Conservation (phyloP, 2,329 filamentous ascomycete species). For the Rhynchosporium secalis region DNA sequence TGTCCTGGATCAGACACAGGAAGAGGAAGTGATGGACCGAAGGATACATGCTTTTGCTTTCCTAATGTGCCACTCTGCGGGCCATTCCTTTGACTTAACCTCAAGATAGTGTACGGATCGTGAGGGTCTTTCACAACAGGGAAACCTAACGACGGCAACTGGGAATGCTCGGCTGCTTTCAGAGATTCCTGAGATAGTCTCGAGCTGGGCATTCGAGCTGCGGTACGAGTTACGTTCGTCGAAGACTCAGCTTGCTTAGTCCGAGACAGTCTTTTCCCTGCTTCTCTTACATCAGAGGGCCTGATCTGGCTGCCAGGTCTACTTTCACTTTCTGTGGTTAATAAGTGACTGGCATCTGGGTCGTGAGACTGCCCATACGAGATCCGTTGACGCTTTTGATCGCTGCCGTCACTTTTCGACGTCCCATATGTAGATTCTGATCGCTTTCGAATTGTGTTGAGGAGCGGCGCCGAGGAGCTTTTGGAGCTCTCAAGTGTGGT, state of each 20-base stretch:
- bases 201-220: slow-evolving; percentile 29
- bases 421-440: background rate
- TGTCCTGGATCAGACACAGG: slow-evolving; percentile 4
- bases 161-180: slow-evolving; percentile 39
- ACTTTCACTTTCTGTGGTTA: no score
- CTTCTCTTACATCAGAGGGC: background rate
- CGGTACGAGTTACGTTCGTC: slow-evolving; percentile 8
- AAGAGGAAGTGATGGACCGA: slow-evolving; percentile 33
- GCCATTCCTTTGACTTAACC: slow-evolving; percentile 65
- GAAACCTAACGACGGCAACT: slow-evolving; percentile 58
- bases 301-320: background rate
- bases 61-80: slow-evolving; percentile 50
- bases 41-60: slow-evolving; percentile 45
- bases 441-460: background rate
- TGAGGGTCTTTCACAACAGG: slow-evolving; percentile 76
- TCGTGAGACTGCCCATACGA: background rate
- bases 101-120: slow-evolving; percentile 60
- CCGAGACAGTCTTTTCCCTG: background rate
- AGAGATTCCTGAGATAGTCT: slow-evolving; percentile 42
- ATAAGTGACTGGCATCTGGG: no score
- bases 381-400: slow-evolving; percentile 3
- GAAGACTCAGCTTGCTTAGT: background rate
- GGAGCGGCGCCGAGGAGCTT: no score
- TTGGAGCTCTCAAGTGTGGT: background rate
- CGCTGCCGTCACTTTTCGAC: background rate